A percentile compares a stretch with the other conserved stretches of the same genome.
Conservation (phyloP, 1,139 yeast genomes). For the Geotrichum macrosporum region DNA sequence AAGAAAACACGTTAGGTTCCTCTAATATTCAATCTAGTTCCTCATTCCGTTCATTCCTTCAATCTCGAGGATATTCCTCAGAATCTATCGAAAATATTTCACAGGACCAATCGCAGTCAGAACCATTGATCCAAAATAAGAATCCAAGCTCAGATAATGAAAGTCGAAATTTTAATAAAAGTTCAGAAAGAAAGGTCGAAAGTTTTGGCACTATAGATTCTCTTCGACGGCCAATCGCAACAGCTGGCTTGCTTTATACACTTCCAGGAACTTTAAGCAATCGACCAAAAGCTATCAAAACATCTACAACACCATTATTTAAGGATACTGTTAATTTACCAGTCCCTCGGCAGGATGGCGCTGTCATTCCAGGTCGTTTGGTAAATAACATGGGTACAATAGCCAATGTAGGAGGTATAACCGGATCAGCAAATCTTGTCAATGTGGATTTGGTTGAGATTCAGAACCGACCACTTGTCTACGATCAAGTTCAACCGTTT, state of each 20-base stretch:
- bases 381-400: conserved; percentile 19
- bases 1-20: too few species aligned
- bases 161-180: not conserved
- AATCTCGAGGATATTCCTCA: conserved; percentile 2
- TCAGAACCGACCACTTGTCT: conserved; percentile 2
- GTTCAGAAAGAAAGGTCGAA: too few species aligned
- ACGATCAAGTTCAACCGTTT: conserved; percentile 17
- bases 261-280: conserved; percentile 26
- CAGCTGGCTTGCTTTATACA: conserved; percentile 28
- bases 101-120: not conserved
- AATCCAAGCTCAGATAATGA: not conserved
- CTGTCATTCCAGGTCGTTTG: conserved; percentile 24
- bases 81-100: not conserved
- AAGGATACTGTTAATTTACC: conserved; percentile 3
- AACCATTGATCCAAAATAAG: not conserved
- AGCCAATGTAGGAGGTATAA: conserved; percentile 25
- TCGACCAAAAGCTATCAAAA: conserved; percentile 20
- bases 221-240: conserved; percentile 22
- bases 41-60: not conserved
- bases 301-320: conserved; percentile 1
- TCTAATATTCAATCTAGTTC: not conserved
- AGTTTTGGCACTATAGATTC: too few species aligned
- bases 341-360: conserved; percentile 2
- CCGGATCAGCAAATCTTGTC: conserved; percentile 19
- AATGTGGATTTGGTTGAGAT: conserved; percentile 4